Base-by-base conservation (phyloP, 1,139 yeast genomes). In the Blastobotrys petasosporus region DNA sequence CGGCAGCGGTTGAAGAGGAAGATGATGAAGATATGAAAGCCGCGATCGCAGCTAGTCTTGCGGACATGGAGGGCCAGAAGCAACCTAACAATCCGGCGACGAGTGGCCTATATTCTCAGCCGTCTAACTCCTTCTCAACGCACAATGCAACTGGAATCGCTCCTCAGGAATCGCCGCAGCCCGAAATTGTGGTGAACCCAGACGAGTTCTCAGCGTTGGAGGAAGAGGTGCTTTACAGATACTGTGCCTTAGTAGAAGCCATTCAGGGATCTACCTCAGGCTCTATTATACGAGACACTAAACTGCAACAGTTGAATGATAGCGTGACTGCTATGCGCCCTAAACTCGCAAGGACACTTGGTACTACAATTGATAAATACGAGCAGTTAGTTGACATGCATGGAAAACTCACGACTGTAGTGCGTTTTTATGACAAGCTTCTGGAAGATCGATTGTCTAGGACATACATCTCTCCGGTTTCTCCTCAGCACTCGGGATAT, bases 1-100 rank as follows among this genome's bases (percentile, higher is more conserved):
- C 36, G 41, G 17, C 52, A 4, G 37, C 54, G n/a, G 39, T 41
- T 39, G 32, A 32, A 12, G 85, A 80, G 2, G 94, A 83, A 7
- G 86, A 85, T 29, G 97, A 92, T 55, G 94, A 83, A 32, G 96
- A 87, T 37, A 76, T 92, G 80, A 85, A 81, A 61, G 95, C 94
- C 1, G 98, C 97, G 0, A 88, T 92, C 51, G 95, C 85, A n/a
- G 97, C 95, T 1, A 85, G 95, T 65, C 72, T 92, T 53, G 73
- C 75, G 49, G 96, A 87, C 51, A 75, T 83, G 62, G 44, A 45
- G 10, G 32, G 25, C 4, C 12, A 23, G 15, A 12, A 30, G 31
- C 30, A 32, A 8, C 13, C 46, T n/a, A 10, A 42, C 1, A 32
- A 5, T 30, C n/a, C n/a, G n/a, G 32, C 32, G 10, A 39, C 33